Base-by-base conservation (phyloP, 495 filamentous ascomycete species). In the Parathielavia hyrcaniae region DNA sequence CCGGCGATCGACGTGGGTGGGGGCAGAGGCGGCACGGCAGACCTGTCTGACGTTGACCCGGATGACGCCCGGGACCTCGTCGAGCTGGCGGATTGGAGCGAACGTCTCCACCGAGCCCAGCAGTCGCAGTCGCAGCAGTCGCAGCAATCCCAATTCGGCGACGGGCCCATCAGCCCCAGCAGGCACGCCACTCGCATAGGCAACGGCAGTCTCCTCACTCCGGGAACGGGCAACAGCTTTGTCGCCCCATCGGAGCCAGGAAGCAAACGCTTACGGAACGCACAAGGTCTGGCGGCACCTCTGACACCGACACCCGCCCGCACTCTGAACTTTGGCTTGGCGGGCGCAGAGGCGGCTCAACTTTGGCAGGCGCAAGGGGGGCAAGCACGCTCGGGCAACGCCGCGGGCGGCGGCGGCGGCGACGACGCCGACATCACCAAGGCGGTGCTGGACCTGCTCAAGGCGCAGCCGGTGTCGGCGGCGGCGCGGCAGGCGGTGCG, bases 391-490 rank as follows among this genome's bases (percentile, higher is more conserved):
- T 6, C 26, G 26, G 26, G 26, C n/a, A 32, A 32, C 19, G 16
- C 22, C 53, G 38, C 39, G 14, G 32, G 16, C 50, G 14, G n/a
- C 58, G 32, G 20, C 48, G 16, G 16, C 10, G 53, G 39, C 14
- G 69, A 74, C 20, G 67, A 72, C 17, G 81, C 77, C 22, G 73
- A 79, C 23, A 69, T 88, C 12, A 77, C 81, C 0, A 64, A 65
- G 10, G 75, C 81, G 23, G 70, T 83, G 16, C 62, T 85, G 44
- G 63, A 59, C 1, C 63, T 84, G 0, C 75, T 90, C 12, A 69
- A 80, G 57, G 55, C n/a, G 13, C 14, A 52, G 22, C 26, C 72
- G 13, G 73, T 85, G 19, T 68, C 76, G 12, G 54, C 68, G 5
- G 46, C 67, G 19, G 73, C 75, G 7, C 72, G 63, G 13, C 68